Evolutionary conservation across 257 asterid genomes (phyloP).

Genomic region (Misopates orontium): DNA sequence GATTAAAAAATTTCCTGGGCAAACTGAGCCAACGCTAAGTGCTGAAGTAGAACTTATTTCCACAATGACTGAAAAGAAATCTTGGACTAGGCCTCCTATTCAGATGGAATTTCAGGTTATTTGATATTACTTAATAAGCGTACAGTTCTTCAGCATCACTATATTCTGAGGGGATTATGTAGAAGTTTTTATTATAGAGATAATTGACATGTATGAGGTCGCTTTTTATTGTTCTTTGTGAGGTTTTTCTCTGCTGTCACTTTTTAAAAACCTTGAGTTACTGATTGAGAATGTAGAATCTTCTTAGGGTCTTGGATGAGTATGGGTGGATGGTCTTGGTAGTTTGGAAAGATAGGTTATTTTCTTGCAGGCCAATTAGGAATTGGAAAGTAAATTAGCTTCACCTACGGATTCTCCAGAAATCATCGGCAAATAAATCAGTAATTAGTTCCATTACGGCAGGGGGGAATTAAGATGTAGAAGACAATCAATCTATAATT

Average conservation of each 20-base stretch:
- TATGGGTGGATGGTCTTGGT: neutral
- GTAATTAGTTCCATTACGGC: neutral
- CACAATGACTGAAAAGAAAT: constrained; percentile 92
- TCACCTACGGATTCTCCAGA: constrained; percentile 2
- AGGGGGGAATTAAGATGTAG: constrained; percentile 5
- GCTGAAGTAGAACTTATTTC: constrained; percentile 98
- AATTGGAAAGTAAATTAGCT: neutral
- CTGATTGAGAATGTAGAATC: constrained; percentile 5
- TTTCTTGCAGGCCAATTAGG: no score
- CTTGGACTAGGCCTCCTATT: constrained; percentile 99
- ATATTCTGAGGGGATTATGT: neutral
- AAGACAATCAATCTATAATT: neutral
- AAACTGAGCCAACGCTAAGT: constrained; percentile 96
- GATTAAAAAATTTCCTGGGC: constrained; percentile 98
- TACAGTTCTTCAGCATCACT: constrained; percentile 15
- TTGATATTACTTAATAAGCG: neutral
- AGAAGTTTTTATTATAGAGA: constrained; percentile 1
- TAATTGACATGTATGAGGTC: constrained; percentile 19
- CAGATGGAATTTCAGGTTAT: constrained; percentile 99
- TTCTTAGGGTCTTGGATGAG: neutral
- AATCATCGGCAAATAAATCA: constrained; percentile 9
- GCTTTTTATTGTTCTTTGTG: neutral
- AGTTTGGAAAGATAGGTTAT: neutral
- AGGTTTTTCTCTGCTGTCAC: neutral
- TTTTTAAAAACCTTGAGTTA: neutral